Percentiles rank a stretch among this genome's conserved stretches.
phyloP scores from a whole-genome alignment of 352 stramenopile species.

The Phytopythium kandeliae region DNA sequence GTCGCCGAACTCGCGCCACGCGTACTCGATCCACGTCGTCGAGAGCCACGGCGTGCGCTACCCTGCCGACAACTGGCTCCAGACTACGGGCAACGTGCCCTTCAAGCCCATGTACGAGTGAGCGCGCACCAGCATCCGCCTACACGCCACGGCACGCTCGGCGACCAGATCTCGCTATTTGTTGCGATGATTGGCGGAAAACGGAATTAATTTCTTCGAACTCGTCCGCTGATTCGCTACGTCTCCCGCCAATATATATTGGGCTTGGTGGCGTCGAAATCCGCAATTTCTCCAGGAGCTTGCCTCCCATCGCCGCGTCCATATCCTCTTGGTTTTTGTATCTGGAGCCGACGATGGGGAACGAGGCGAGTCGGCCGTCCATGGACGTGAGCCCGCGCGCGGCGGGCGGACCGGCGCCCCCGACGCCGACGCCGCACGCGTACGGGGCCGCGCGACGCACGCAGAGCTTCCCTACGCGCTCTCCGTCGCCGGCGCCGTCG shows the following conservation, averaged over 20 bases:
- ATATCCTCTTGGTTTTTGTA: too few relatives aligned
- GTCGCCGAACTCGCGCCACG: slow-evolving; percentile 85
- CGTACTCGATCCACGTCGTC: slow-evolving; percentile 95
- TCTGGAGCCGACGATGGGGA: slow-evolving; percentile 38
- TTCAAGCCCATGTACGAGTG: slow-evolving; percentile 63
- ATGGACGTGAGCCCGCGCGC: slow-evolving; percentile 9
- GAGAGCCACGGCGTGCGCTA: slow-evolving; percentile 87
- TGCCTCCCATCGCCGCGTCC: too few relatives aligned
- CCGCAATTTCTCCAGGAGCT: too few relatives aligned
- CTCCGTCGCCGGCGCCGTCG: slow-evolving; percentile 16
- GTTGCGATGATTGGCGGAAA: too few relatives aligned
- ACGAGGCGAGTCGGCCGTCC: slow-evolving; percentile 41
- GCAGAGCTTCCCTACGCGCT: slow-evolving; percentile 36
- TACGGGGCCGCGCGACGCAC: slow-evolving; percentile 16
- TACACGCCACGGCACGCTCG: too few relatives aligned
- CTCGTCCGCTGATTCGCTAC: too few relatives aligned
- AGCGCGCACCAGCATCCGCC: too few relatives aligned
- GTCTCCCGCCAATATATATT: too few relatives aligned
- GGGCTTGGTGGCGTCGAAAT: too few relatives aligned
- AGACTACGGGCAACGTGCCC: slow-evolving; percentile 72
- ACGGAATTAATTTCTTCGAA: too few relatives aligned
- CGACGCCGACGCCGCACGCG: slow-evolving; percentile 11
- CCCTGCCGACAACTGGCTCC: slow-evolving; percentile 92
- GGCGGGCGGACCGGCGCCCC: slow-evolving; percentile 15
- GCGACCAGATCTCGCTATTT: too few relatives aligned